These are phyloP conservation scores for Phytophthora cryptogea DNA, from an alignment of 352 stramenopile species.

Conservation along the genomic window DNA sequence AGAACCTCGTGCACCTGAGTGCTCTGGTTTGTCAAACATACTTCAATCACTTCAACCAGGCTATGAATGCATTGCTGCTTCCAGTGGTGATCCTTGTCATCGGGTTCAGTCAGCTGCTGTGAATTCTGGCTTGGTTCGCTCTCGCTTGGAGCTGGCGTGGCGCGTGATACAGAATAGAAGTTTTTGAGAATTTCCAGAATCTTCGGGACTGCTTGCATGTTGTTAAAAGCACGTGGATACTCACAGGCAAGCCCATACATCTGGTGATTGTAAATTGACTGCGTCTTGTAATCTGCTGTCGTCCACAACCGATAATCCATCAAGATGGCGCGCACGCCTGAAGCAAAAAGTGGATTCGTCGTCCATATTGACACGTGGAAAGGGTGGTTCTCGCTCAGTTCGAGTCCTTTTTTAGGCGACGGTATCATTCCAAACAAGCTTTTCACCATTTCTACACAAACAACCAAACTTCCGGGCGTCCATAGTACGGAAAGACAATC, in stretches of 20 bases:
- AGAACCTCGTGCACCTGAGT: conserved; percentile 67
- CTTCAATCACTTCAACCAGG: conserved; percentile 74
- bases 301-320: conserved; percentile 77
- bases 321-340: conserved; percentile 62
- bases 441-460: conserved; percentile 69
- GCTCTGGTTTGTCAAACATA: conserved; percentile 80
- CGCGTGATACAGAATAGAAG: conserved; percentile 48
- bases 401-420: conserved; percentile 19
- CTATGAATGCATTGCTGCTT: conserved; percentile 79
- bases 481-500: conserved; percentile 46
- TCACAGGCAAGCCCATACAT: conserved; percentile 74
- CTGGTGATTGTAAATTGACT: conserved; percentile 85
- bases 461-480: conserved; percentile 67
- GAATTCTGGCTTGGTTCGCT: conserved; percentile 40
- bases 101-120: conserved; percentile 42
- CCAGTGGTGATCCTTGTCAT: conserved; percentile 71
- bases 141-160: conserved; percentile 10
- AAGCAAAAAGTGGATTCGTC: conserved; percentile 78
- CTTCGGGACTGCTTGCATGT: conserved; percentile 61
- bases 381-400: conserved; percentile 52
- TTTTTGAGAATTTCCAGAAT: conserved; percentile 64
- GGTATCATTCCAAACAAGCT: conserved; percentile 62
- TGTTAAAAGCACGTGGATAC: conserved; percentile 67
- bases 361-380: conserved; percentile 69
- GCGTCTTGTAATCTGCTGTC: conserved; percentile 65